Percentiles rank a stretch among this genome's conserved stretches.
Evolutionary conservation across 805 yeast species (phyloP).

Genomic region (Yarrowia keelungensis): DNA sequence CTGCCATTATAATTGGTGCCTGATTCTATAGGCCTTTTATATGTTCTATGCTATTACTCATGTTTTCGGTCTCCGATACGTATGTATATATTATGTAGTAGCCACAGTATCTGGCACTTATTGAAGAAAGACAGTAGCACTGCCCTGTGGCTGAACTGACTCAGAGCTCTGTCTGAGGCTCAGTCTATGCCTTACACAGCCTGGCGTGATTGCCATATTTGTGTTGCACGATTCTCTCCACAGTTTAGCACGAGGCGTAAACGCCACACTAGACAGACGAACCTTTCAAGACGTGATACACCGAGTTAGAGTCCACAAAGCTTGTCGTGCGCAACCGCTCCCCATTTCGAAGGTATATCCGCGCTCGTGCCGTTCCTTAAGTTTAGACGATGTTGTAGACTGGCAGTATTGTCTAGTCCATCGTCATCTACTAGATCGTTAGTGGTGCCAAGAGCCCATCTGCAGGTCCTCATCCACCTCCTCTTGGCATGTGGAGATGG

Average conservation of each 20-base stretch:
- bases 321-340: background rate
- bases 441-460: background rate
- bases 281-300: slow-evolving; percentile 9
- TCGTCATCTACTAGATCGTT: background rate
- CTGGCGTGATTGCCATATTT: background rate
- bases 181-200: background rate
- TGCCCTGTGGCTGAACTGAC: background rate
- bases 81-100: too few relatives aligned
- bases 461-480: slow-evolving; percentile 8
- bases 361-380: background rate
- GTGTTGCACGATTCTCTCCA: background rate
- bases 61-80: background rate
- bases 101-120: too few relatives aligned
- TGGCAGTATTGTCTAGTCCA: too few relatives aligned
- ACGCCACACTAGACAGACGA: background rate
- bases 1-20: too few relatives aligned
- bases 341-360: slow-evolving; percentile 11
- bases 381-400: too few relatives aligned
- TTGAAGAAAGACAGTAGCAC: too few relatives aligned
- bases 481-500: slow-evolving; percentile 18
- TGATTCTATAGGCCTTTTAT: too few relatives aligned
- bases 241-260: background rate
- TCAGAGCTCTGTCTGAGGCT: background rate
- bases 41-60: background rate
- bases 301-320: slow-evolving; percentile 7